Evolutionary conservation across 164 flowering plant genomes (phyloP).

Genomic region (Paratinospora sagittata): DNA sequence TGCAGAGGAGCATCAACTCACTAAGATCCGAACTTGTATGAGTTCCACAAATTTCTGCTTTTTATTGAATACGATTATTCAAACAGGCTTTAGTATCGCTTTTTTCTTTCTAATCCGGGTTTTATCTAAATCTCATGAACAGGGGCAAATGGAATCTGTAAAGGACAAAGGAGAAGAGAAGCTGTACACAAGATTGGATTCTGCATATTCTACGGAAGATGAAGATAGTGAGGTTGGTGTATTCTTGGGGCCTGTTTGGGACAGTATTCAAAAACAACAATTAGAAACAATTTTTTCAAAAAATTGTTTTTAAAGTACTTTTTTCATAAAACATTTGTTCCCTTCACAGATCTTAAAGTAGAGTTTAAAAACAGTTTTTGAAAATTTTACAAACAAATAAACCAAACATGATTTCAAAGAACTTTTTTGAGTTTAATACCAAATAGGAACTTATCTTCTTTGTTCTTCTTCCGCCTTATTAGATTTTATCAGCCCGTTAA

Average conservation of each 20-base stretch:
- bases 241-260: not conserved
- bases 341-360: too few species aligned
- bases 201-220: slow-evolving; percentile 64
- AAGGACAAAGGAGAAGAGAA: slow-evolving; percentile 59
- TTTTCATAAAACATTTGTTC: too few species aligned
- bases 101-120: not conserved
- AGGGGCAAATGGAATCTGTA: slow-evolving; percentile 68
- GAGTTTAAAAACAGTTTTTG: too few species aligned
- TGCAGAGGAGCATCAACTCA: slow-evolving; percentile 46
- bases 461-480: not conserved
- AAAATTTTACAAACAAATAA: too few species aligned
- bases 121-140: slow-evolving; percentile 6
- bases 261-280: too few species aligned
- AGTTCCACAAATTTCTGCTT: slow-evolving; percentile 14
- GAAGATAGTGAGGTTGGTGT: slow-evolving; percentile 57
- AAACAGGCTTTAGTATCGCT: not conserved
- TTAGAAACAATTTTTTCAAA: too few species aligned
- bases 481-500: not conserved
- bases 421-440: too few species aligned
- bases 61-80: not conserved
- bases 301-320: too few species aligned
- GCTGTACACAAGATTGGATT: slow-evolving; percentile 60
- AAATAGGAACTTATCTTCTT: not conserved
- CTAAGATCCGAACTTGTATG: slow-evolving; percentile 80
- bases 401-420: too few species aligned